A percentile compares a stretch with the other conserved stretches of the same genome.
phyloP scores from a whole-genome alignment of 176 grass and related monocot genomes.

The sorghum (Sorghum bicolor) region Sorghum_bicolor_NCBIv3 NC_012879.2:55663501-55664000 shows the following conservation, averaged over 20 bases:
- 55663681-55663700: constrained; percentile 23
- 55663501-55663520: constrained; percentile 28
- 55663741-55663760: constrained; percentile 11
- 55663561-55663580: constrained; percentile 29
- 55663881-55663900: not conserved
- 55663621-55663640: constrained; percentile 19
- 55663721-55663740: not conserved
- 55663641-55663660: not conserved
- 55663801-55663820: not conserved
- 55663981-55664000: not conserved
- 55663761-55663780: constrained; percentile 19
- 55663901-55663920: not conserved
- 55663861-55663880: not conserved
- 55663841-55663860: not conserved
- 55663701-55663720: not conserved
- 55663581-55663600: constrained; percentile 43
- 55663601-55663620: constrained; percentile 35
- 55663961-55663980: not conserved
- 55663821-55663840: not conserved
- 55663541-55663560: constrained; percentile 26
- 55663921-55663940: not conserved
- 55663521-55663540: constrained; percentile 28
- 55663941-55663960: not conserved
- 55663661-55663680: constrained; percentile 40
- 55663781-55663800: not conserved